Base-by-base conservation (phyloP, 768 basidiomycete genomes). In the Tricholoma terreum region DNA sequence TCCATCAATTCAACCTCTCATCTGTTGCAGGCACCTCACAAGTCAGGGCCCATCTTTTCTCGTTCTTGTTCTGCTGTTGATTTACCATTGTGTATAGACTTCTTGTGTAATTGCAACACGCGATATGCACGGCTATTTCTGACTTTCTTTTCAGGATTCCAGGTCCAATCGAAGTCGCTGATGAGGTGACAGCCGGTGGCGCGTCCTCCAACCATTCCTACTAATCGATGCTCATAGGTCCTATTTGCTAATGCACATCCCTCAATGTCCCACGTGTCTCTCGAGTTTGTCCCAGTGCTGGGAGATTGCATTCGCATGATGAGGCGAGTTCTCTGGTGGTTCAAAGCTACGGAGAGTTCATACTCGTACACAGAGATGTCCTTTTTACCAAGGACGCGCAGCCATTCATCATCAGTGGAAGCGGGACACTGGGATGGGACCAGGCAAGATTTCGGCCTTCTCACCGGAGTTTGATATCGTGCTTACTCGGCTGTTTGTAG, bases 391-490 rank as follows among this genome's bases (percentile, higher is more conserved):
- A 84, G 54, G 75, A 78, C 21, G 90, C 81, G 0, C 97, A 98
- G 67, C 92, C 94, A 0, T 94, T 99, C 79, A 74, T 99, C 65
- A 89, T 98, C 60, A 87, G 94, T 24, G 97, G 97, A 1, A 91
- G 88, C 54, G 97, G 97, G 14, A 98, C 97, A 2, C 80, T 99
- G 33, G 97, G 97, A 27, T 98, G 95, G 94, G 95, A 98, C 71
- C 90, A 92, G 83, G 90, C 81, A 43, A 61, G 81, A 67, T 19
- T 43, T 35, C 31, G 42, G 19, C 48, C 10, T 22, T 50, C 24
- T 54, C 14, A 2, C 12, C 6, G 15, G 35, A 33, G 10, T 30
- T 31, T 53, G 12, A 52, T 46, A 19, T 46, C 11, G n/a, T 48
- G 42, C 24, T 58, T 59, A 53, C 30, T 45, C 17, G 43, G 42